These are phyloP conservation scores for Penicillium arizonense DNA, from an alignment of 495 filamentous ascomycete species.

Conservation along the genomic window DNA sequence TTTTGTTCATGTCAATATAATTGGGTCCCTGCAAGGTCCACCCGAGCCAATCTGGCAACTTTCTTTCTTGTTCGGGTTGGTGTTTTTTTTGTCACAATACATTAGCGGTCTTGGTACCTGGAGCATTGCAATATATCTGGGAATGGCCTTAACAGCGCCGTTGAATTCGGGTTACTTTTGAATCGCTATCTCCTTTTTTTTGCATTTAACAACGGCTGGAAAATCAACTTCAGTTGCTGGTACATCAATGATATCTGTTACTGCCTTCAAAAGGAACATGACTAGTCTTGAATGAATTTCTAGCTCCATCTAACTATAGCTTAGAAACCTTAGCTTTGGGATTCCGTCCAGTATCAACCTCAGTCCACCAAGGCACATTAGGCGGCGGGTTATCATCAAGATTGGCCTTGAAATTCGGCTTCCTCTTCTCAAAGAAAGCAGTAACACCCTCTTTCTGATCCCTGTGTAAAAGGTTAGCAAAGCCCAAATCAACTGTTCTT, in stretches of 20 bases:
- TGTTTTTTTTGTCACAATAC: conserved; percentile 25
- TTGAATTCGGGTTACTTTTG: background rate
- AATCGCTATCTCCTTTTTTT: background rate
- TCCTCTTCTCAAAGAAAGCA: conserved; percentile 50
- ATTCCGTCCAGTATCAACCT: conserved; percentile 28
- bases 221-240: too few relatives aligned
- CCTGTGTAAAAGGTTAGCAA: conserved; percentile 13
- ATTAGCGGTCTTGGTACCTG: conserved; percentile 28
- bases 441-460: conserved; percentile 50
- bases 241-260: too few relatives aligned
- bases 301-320: conserved; percentile 15
- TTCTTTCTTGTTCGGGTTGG: conserved; percentile 22
- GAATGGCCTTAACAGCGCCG: conserved; percentile 17
- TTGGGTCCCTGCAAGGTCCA: conserved; percentile 7
- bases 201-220: background rate
- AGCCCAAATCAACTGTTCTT: background rate
- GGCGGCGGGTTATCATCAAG: conserved; percentile 26
- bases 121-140: conserved; percentile 24
- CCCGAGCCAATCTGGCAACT: conserved; percentile 11
- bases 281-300: too few relatives aligned
- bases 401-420: conserved; percentile 49
- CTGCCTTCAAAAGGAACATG: too few relatives aligned
- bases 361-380: conserved; percentile 31
- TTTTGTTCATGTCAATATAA: conserved; percentile 22
- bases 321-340: conserved; percentile 28